Evolutionary conservation across 352 stramenopile species (phyloP).

Genomic region (Phytophthora europaea): DNA sequence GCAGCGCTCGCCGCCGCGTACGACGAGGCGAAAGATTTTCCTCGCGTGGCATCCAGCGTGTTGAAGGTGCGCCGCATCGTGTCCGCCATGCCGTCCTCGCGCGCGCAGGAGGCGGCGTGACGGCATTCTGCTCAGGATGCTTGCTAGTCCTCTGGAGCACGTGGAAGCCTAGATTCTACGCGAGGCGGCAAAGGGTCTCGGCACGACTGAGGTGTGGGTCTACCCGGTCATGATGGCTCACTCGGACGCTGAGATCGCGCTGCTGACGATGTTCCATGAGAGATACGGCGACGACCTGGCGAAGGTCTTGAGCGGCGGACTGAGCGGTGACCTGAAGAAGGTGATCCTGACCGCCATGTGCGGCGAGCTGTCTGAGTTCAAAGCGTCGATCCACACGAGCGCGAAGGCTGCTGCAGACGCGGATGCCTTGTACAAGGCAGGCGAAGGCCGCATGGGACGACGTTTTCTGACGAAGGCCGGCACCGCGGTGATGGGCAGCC

Average conservation of each 20-base stretch:
- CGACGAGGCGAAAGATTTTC: slow-evolving; percentile 26
- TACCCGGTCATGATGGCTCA: background rate
- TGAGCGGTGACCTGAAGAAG: no score
- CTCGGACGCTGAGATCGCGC: background rate
- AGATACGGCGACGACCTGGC: no score
- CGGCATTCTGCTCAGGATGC: background rate
- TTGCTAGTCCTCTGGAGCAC: background rate
- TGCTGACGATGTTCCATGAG: background rate
- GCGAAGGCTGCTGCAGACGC: no score
- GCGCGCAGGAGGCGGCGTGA: slow-evolving; percentile 46
- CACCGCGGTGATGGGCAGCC: slow-evolving; percentile 15
- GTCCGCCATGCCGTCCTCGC: slow-evolving; percentile 26
- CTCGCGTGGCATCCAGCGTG: slow-evolving; percentile 57
- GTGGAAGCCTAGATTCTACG: background rate
- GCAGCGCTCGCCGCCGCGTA: slow-evolving; percentile 4
- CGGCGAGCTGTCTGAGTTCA: no score
- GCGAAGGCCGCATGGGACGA: no score
- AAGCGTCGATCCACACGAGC: no score
- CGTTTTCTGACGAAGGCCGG: slow-evolving; percentile 1
- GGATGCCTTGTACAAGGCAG: no score
- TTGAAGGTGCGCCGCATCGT: slow-evolving; percentile 62
- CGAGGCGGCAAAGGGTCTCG: background rate
- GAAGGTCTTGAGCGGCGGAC: no score
- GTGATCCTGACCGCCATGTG: no score
- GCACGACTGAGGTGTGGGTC: background rate